phyloP scores from a whole-genome alignment of 257 asterid genomes.

The Penstemon davidsonii region DNA sequence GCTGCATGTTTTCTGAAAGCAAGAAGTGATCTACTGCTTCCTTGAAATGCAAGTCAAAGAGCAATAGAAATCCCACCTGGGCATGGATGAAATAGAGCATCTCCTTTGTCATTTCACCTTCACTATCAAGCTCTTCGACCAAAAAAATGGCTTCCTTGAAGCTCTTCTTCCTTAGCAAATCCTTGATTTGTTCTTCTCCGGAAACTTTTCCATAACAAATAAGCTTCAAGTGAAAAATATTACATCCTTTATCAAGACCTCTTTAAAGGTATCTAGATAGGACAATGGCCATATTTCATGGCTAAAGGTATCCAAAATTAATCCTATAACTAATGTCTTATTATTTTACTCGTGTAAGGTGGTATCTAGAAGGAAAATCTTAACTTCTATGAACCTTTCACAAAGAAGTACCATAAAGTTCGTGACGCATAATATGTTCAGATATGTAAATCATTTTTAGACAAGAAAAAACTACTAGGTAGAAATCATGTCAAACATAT shows the following conservation, averaged over 20 bases:
- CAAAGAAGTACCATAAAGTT: conserved; percentile 4
- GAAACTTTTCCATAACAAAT: conserved; percentile 77
- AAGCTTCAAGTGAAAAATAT: conserved; percentile 55
- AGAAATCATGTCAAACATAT: not conserved
- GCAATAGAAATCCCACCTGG: conserved; percentile 92
- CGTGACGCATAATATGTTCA: conserved; percentile 2
- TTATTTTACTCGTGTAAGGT: not conserved
- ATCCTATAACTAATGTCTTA: not conserved
- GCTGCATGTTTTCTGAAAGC: conserved; percentile 89
- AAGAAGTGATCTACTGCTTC: conserved; percentile 94
- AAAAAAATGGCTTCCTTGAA: conserved; percentile 76
- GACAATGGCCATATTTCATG: conserved; percentile 7
- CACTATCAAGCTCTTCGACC: conserved; percentile 83
- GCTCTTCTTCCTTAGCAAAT: conserved; percentile 72
- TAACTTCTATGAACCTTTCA: conserved; percentile 11
- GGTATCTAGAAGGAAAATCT: conserved; percentile 3
- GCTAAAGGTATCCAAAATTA: not conserved
- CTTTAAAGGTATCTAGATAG: conserved; percentile 13
- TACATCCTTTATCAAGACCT: conserved; percentile 22
- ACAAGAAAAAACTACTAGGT: no score
- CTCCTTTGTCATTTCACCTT: conserved; percentile 86
- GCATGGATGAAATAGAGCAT: conserved; percentile 81
- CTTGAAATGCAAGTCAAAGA: conserved; percentile 87
- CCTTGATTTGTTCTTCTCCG: conserved; percentile 86
- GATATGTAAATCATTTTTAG: not conserved